Evolutionary conservation across 2,329 filamentous ascomycete species (phyloP).

Genomic region (Basipetospora sp.): DNA sequence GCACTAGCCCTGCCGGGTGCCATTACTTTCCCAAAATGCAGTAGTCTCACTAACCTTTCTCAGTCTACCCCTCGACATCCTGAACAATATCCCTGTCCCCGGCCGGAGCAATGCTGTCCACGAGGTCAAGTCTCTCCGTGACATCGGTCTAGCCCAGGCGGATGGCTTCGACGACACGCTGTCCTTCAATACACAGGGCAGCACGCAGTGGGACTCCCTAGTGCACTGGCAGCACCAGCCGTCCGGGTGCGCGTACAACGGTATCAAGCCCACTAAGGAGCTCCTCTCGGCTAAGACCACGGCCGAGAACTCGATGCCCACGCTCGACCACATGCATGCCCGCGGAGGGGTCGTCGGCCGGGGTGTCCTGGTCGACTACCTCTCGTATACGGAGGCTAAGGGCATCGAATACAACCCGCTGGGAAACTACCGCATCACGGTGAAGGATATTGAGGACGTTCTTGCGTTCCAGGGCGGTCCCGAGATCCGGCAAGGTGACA

Average conservation of each 20-base stretch:
- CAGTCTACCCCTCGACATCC: not conserved
- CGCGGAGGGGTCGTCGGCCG: slow-evolving; percentile 19
- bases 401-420: slow-evolving; percentile 25
- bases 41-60: too few relatives aligned
- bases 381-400: slow-evolving; percentile 22
- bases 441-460: slow-evolving; percentile 16
- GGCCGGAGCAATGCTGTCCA: slow-evolving; percentile 1
- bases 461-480: too few relatives aligned
- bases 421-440: slow-evolving; percentile 22
- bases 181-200: slow-evolving; percentile 2
- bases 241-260: slow-evolving; percentile 1
- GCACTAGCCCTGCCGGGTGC: too few relatives aligned
- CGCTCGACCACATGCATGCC: slow-evolving; percentile 1
- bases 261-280: slow-evolving; percentile 14
- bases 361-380: slow-evolving; percentile 37
- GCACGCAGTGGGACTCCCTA: slow-evolving; percentile 12
- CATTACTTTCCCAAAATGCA: too few relatives aligned
- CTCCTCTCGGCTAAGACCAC: slow-evolving; percentile 13
- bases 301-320: slow-evolving; percentile 13
- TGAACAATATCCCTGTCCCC: slow-evolving; percentile 8
- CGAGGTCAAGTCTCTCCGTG: not conserved
- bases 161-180: not conserved
- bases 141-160: not conserved
- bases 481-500: too few relatives aligned
- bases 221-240: slow-evolving; percentile 21